phyloP scores from a whole-genome alignment of 306 rosid species.

The Vigna hirtella region DNA sequence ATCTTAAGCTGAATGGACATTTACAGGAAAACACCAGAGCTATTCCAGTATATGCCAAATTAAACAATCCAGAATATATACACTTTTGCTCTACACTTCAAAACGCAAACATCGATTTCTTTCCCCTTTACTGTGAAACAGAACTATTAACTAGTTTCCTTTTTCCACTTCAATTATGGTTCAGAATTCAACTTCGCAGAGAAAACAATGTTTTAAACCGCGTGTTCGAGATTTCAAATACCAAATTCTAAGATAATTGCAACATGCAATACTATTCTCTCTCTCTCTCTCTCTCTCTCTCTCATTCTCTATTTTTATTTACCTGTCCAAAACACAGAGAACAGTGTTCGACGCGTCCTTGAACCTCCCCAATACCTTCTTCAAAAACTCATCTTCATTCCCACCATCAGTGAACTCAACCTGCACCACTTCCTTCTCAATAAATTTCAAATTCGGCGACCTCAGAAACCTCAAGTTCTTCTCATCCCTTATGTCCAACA shows the following conservation, averaged over 20 bases:
- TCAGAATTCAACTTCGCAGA: constrained; percentile 2
- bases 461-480: constrained; percentile 61
- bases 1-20: too few species aligned
- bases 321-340: constrained; percentile 78
- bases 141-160: not conserved
- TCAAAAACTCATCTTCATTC: constrained; percentile 76
- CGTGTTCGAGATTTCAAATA: too few species aligned
- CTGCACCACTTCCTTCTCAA: constrained; percentile 70
- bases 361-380: constrained; percentile 63
- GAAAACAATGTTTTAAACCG: not conserved
- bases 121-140: not conserved
- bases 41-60: too few species aligned
- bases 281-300: not conserved
- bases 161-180: constrained; percentile 20
- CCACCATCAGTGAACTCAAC: constrained; percentile 68
- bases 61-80: not conserved
- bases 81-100: not conserved
- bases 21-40: too few species aligned
- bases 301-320: constrained; percentile 29
- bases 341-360: constrained; percentile 63
- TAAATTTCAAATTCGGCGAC: constrained; percentile 78
- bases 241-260: not conserved
- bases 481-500: constrained; percentile 79
- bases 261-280: not conserved
- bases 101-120: not conserved